Conservation (phyloP, 164 flowering plant genomes). For the Kalanchoe fedtschenkoi region DNA sequence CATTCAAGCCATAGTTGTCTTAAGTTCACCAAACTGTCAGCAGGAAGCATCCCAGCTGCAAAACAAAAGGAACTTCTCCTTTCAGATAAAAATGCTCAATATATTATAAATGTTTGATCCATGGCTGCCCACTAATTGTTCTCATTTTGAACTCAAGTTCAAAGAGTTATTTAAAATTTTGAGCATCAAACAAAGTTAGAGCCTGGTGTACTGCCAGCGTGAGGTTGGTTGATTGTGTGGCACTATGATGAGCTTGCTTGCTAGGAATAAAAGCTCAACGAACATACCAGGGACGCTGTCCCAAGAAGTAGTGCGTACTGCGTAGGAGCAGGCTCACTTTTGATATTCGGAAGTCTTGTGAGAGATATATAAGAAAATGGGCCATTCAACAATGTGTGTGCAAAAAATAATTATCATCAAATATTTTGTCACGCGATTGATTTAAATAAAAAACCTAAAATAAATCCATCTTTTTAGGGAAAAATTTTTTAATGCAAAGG, state of each 20-base stretch:
- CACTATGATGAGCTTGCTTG: neutral
- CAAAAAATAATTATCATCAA: too few relatives aligned
- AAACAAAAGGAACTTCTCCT: neutral
- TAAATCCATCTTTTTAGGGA: too few relatives aligned
- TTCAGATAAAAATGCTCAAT: neutral
- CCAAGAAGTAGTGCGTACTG: neutral
- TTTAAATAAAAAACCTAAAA: too few relatives aligned
- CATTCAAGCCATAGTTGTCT: neutral
- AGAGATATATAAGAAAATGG: too few relatives aligned
- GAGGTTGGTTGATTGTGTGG: neutral
- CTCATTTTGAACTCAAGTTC: too few relatives aligned
- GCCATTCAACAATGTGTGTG: too few relatives aligned
- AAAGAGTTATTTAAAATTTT: neutral
- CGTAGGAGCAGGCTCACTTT: too few relatives aligned
- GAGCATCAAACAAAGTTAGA: neutral
- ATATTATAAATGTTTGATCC: too few relatives aligned
- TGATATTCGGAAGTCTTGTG: too few relatives aligned
- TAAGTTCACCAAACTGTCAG: neutral
- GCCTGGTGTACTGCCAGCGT: neutral
- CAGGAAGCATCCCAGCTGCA: neutral
- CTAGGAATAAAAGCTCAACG: neutral
- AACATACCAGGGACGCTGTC: neutral
- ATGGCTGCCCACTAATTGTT: too few relatives aligned
- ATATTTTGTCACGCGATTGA: too few relatives aligned
- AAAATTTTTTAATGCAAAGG: too few relatives aligned